Conservation (phyloP, 495 filamentous ascomycete species). For the Neurospora discreta region DNA sequence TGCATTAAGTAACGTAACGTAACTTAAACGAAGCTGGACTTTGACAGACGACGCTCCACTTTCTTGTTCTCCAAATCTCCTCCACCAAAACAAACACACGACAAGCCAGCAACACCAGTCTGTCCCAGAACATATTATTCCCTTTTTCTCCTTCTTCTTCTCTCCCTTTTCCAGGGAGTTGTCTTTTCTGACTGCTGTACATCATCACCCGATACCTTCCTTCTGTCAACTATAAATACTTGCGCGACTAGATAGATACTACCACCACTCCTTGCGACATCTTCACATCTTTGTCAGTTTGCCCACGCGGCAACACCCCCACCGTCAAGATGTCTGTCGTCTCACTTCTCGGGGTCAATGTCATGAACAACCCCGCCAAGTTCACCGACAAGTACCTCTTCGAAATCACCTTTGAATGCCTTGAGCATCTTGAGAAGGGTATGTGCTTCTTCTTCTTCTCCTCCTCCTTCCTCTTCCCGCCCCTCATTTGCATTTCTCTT, state of each 20-base stretch:
- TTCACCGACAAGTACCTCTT: conserved; percentile 87
- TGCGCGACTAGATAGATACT: neutral
- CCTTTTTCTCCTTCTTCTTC: neutral
- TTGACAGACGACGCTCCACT: neutral
- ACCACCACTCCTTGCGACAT: neutral
- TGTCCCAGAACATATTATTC: neutral
- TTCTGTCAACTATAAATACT: neutral
- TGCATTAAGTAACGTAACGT: too few species aligned
- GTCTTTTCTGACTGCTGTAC: neutral
- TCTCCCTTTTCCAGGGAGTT: neutral
- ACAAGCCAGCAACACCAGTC: neutral
- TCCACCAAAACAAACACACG: neutral
- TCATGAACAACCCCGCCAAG: conserved; percentile 89
- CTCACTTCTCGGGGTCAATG: conserved; percentile 85
- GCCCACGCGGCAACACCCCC: conserved; percentile 1
- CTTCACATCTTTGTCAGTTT: neutral
- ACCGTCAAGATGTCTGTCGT: conserved; percentile 80
- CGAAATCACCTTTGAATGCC: conserved; percentile 97
- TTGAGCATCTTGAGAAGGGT: conserved; percentile 88
- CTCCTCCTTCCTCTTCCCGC: neutral
- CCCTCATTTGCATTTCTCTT: neutral
- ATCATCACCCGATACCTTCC: neutral
- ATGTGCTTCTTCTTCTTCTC: too few species aligned
- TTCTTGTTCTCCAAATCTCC: neutral
- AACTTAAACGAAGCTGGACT: neutral